A percentile compares a stretch with the other conserved stretches of the same genome.
phyloP scores from a whole-genome alignment of 495 filamentous ascomycete genomes.

The Hypoxylon intermedium region DNA sequence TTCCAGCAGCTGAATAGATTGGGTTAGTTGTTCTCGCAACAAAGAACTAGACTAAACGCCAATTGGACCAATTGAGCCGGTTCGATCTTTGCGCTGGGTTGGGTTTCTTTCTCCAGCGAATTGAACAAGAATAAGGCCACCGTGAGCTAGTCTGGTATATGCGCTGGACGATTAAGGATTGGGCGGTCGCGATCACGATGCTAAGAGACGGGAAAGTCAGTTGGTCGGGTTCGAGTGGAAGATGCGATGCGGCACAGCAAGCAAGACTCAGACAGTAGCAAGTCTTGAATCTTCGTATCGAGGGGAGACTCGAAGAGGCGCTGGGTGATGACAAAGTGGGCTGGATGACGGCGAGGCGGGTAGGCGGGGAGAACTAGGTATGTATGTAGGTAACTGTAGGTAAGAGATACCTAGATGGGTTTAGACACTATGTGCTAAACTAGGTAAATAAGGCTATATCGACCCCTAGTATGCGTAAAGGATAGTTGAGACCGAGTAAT shows the following conservation, averaged over 20 bases:
- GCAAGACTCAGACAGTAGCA: constrained; percentile 9
- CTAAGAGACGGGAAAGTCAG: neutral
- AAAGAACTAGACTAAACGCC: constrained; percentile 21
- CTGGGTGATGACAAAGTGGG: constrained; percentile 20
- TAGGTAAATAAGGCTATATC: constrained; percentile 14
- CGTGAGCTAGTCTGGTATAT: constrained; percentile 7
- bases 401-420: constrained; percentile 12
- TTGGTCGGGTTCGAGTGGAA: constrained; percentile 17
- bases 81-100: constrained; percentile 16
- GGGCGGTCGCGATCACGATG: constrained; percentile 10
- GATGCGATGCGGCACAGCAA: constrained; percentile 17
- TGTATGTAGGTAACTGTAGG: constrained; percentile 12
- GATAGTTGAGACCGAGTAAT: constrained; percentile 23
- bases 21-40: constrained; percentile 15
- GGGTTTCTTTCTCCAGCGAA: constrained; percentile 25
- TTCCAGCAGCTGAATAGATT: constrained; percentile 17
- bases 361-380: constrained; percentile 26
- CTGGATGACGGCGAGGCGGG: constrained; percentile 32
- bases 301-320: constrained; percentile 13
- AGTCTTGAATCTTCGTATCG: constrained; percentile 21
- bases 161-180: constrained; percentile 19
- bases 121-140: constrained; percentile 18
- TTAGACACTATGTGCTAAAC: constrained; percentile 1
- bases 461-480: constrained; percentile 10
- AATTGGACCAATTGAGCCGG: constrained; percentile 30